Conservation (phyloP, 768 basidiomycete species). For the Russula sp. region DNA sequence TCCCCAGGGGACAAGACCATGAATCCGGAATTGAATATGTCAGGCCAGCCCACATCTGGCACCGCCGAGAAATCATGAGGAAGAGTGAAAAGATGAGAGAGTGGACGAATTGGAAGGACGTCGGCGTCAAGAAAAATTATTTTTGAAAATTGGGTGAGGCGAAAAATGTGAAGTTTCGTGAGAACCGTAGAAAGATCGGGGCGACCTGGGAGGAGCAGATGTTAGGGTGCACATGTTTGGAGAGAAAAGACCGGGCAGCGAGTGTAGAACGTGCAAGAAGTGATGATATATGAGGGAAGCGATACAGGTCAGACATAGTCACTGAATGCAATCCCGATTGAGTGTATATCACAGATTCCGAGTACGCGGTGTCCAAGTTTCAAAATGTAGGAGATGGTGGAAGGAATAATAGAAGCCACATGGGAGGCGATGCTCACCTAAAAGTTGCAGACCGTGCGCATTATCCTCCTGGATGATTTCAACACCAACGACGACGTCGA, state of each 20-base stretch:
- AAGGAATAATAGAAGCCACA: not conserved
- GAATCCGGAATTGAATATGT: constrained; percentile 98
- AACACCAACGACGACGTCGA: constrained; percentile 84
- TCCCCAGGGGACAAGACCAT: constrained; percentile 79
- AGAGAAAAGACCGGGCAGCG: not conserved
- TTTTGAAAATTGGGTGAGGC: constrained; percentile 79
- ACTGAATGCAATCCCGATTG: not conserved
- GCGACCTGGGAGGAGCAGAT: constrained; percentile 53
- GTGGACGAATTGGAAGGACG: constrained; percentile 77
- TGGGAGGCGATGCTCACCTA: constrained; percentile 52
- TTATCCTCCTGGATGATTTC: constrained; percentile 76
- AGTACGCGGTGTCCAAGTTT: not conserved
- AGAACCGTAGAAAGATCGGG: constrained; percentile 89
- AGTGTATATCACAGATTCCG: not conserved
- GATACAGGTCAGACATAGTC: not conserved
- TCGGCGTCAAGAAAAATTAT: constrained; percentile 91
- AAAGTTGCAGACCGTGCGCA: constrained; percentile 58
- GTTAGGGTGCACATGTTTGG: not conserved
- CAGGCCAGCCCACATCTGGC: constrained; percentile 98
- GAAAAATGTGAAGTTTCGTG: constrained; percentile 95
- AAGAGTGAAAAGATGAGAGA: constrained; percentile 86
- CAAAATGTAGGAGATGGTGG: not conserved
- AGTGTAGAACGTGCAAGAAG: not conserved
- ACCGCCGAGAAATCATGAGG: constrained; percentile 85
- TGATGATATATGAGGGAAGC: not conserved